A percentile compares a stretch with the other conserved stretches of the same genome.
Conservation (phyloP, 2,329 filamentous ascomycete species). For the Sclerotinia nivalis region DNA sequence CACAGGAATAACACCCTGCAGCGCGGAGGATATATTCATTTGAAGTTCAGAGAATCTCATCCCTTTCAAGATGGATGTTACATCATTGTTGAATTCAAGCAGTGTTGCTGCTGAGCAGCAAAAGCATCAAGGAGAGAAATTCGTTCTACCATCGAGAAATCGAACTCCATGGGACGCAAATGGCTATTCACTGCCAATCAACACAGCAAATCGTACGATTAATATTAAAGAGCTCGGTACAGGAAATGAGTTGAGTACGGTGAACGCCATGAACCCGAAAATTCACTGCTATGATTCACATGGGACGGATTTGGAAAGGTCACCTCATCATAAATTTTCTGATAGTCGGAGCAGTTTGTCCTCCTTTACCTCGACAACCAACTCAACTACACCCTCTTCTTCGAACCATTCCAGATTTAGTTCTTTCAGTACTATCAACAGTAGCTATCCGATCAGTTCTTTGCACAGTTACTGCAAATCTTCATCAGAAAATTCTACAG, state of each 20-base stretch:
- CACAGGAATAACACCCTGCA: slow-evolving; percentile 13
- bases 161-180: slow-evolving; percentile 43
- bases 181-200: slow-evolving; percentile 42
- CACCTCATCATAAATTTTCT: slow-evolving; percentile 39
- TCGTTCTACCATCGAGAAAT: slow-evolving; percentile 33
- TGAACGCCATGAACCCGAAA: background rate
- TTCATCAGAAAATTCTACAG: background rate
- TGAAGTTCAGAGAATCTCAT: slow-evolving; percentile 3
- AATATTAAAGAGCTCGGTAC: background rate
- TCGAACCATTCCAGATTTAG: slow-evolving; percentile 40
- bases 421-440: slow-evolving; percentile 40
- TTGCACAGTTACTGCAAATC: slow-evolving; percentile 7
- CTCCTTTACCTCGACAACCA: slow-evolving; percentile 40
- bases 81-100: slow-evolving; percentile 40
- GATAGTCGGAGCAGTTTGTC: slow-evolving; percentile 41
- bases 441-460: slow-evolving; percentile 22
- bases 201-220: slow-evolving; percentile 30
- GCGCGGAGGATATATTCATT: slow-evolving; percentile 11
- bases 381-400: slow-evolving; percentile 40
- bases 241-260: slow-evolving; percentile 3
- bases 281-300: slow-evolving; percentile 34
- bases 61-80: slow-evolving; percentile 40
- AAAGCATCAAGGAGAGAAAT: slow-evolving; percentile 25
- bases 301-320: slow-evolving; percentile 25
- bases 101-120: slow-evolving; percentile 38